Evolutionary conservation across 106 monocot genomes (phyloP).

Genomic region (Xerophyta viscosa): DNA sequence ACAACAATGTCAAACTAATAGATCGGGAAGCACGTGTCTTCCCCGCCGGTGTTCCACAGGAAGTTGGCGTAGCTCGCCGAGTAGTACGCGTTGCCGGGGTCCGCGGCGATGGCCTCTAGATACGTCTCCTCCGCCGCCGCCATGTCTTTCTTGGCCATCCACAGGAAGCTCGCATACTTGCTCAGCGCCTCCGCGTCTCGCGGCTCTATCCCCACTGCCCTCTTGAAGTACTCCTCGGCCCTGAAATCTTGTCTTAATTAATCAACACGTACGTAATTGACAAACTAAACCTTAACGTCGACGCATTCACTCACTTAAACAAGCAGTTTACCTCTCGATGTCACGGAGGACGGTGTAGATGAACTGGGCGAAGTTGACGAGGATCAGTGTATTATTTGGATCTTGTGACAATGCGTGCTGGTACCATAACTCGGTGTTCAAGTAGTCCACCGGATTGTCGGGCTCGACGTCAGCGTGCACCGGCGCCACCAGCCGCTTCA

Average conservation of each 20-base stretch:
- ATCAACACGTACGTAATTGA: no score
- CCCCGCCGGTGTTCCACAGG: conserved; percentile 89
- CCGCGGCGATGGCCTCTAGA: conserved; percentile 63
- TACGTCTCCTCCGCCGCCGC: conserved; percentile 72
- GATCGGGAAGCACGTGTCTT: conserved; percentile 76
- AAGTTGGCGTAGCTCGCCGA: conserved; percentile 81
- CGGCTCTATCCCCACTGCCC: conserved; percentile 42
- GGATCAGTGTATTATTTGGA: conserved; percentile 42
- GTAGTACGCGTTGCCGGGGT: conserved; percentile 48
- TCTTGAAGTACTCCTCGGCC: conserved; percentile 79
- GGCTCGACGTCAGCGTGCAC: conserved; percentile 16
- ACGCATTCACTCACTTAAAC: no score
- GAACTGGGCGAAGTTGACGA: conserved; percentile 73
- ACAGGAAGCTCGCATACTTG: conserved; percentile 77
- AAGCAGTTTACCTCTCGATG: conserved; percentile 33
- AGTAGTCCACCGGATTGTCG: conserved; percentile 17
- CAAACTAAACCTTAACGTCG: no score
- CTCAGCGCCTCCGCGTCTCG: conserved; percentile 57
- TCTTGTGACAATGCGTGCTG: conserved; percentile 28
- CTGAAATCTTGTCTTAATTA: conserved; percentile 12
- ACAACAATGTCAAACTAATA: no score
- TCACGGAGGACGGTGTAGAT: conserved; percentile 51
- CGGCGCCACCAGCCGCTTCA: conserved; percentile 5
- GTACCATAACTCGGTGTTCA: conserved; percentile 40
- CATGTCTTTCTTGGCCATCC: conserved; percentile 59